A percentile compares a stretch with the other conserved stretches of the same genome.
Conservation (phyloP, 352 stramenopile genomes). For the Pythium rhizo-oryzae region DNA sequence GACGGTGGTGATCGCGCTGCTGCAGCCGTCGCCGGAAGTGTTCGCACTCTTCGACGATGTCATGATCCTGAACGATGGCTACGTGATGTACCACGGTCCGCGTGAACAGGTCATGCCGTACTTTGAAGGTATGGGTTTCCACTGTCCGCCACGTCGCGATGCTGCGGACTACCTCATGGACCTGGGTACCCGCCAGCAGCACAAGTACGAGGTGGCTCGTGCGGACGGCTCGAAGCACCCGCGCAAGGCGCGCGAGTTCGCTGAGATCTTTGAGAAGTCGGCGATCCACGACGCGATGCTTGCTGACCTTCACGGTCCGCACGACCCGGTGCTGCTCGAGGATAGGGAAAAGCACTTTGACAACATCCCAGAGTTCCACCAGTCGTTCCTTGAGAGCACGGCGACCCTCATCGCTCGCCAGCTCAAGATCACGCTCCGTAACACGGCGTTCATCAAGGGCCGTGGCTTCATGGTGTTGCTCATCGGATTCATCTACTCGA, state of each 20-base stretch:
- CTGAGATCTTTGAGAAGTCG: slow-evolving; percentile 27
- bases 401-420: slow-evolving; percentile 33
- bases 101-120: slow-evolving; percentile 61
- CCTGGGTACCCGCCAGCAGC: slow-evolving; percentile 27
- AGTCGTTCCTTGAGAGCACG: slow-evolving; percentile 18
- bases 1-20: slow-evolving; percentile 76
- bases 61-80: slow-evolving; percentile 91
- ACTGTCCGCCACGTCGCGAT: slow-evolving; percentile 65
- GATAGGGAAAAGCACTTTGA: slow-evolving; percentile 39
- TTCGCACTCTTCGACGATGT: slow-evolving; percentile 94
- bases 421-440: slow-evolving; percentile 49
- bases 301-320: slow-evolving; percentile 81
- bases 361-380: slow-evolving; percentile 8
- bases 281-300: slow-evolving; percentile 28
- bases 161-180: slow-evolving; percentile 92
- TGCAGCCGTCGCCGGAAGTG: slow-evolving; percentile 93
- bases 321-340: slow-evolving; percentile 88
- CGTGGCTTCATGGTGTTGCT: slow-evolving; percentile 34
- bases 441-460: slow-evolving; percentile 33
- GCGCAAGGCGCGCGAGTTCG: slow-evolving; percentile 26
- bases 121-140: slow-evolving; percentile 76
- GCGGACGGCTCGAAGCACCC: slow-evolving; percentile 1
- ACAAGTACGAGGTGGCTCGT: slow-evolving; percentile 16
- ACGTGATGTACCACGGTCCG: slow-evolving; percentile 88
- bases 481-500: slow-evolving; percentile 30